phyloP scores from a whole-genome alignment of 768 basidiomycete species.

The Cystobasidium tubakii region DNA sequence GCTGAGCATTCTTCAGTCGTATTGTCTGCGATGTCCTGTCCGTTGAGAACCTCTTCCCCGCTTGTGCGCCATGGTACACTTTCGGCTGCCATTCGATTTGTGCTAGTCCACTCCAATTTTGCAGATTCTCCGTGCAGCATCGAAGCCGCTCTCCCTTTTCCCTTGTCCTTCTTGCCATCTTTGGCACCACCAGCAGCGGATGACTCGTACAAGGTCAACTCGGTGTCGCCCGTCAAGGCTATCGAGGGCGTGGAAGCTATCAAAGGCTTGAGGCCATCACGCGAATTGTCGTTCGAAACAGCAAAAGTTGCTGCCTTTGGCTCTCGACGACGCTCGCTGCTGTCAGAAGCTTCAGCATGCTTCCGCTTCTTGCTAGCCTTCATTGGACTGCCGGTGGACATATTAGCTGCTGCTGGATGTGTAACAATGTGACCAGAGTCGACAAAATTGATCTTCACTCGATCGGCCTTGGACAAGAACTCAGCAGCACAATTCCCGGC shows the following conservation, averaged over 20 bases:
- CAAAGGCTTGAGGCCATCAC: constrained; percentile 28
- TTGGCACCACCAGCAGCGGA: neutral
- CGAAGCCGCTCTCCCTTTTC: constrained; percentile 17
- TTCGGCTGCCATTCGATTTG: constrained; percentile 18
- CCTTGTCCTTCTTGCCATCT: constrained; percentile 24
- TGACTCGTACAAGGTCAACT: constrained; percentile 20
- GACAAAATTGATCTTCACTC: neutral
- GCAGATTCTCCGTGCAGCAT: constrained; percentile 36
- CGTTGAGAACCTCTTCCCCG: constrained; percentile 9
- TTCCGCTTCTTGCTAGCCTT: constrained; percentile 26
- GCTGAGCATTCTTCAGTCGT: constrained; percentile 15
- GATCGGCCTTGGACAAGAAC: neutral
- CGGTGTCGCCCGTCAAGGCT: constrained; percentile 25
- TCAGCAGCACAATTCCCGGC: too few relatives aligned
- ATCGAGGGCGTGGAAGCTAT: constrained; percentile 16
- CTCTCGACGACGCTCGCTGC: neutral
- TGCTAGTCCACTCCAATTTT: constrained; percentile 27
- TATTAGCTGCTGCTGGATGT: neutral
- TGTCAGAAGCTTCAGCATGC: constrained; percentile 5
- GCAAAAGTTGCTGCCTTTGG: neutral
- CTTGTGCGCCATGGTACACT: constrained; percentile 1
- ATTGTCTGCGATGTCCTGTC: constrained; percentile 15
- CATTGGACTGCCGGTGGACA: neutral
- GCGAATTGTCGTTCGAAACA: neutral
- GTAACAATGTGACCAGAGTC: neutral